phyloP scores from a whole-genome alignment of 2,329 filamentous ascomycete genomes.

The Claviceps pazoutovae region DNA sequence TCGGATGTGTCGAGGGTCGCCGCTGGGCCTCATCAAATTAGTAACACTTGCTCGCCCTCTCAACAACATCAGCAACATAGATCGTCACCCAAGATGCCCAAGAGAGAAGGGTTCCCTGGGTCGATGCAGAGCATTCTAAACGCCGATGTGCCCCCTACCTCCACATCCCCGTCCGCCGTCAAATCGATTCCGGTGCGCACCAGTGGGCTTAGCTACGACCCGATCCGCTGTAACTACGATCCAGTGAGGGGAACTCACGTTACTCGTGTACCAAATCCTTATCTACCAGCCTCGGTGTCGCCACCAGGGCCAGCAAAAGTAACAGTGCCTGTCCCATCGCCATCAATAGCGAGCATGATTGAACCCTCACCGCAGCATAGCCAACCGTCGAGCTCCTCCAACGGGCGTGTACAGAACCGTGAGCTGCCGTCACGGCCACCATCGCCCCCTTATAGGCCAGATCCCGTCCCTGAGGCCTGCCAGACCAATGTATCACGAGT shows the following conservation, averaged over 20 bases:
- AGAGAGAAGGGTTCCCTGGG: slow-evolving; percentile 35
- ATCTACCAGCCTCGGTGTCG: slow-evolving; percentile 31
- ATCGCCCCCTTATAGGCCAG: slow-evolving; percentile 25
- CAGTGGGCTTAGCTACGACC: slow-evolving; percentile 77
- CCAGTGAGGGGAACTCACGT: slow-evolving; percentile 49
- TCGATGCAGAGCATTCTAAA: slow-evolving; percentile 46
- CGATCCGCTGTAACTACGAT: slow-evolving; percentile 65
- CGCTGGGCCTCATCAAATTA: slow-evolving; percentile 11
- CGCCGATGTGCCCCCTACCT: slow-evolving; percentile 28
- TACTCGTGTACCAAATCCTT: slow-evolving; percentile 34
- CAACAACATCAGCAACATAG: slow-evolving; percentile 14
- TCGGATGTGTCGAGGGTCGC: slow-evolving; percentile 14
- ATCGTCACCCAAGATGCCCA: slow-evolving; percentile 29
- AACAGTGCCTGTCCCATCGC: slow-evolving; percentile 38
- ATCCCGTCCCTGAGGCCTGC: slow-evolving; percentile 21
- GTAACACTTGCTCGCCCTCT: slow-evolving; percentile 7
- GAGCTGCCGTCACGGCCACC: slow-evolving; percentile 26
- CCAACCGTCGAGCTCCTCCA: slow-evolving; percentile 14
- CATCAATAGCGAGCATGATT: slow-evolving; percentile 81
- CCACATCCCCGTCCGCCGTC: slow-evolving; percentile 27
- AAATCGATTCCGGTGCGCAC: slow-evolving; percentile 37
- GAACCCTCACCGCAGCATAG: slow-evolving; percentile 33
- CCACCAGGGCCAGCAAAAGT: slow-evolving; percentile 28
- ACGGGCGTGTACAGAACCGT: slow-evolving; percentile 18
- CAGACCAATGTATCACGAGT: slow-evolving; percentile 18